Conservation (phyloP, 352 stramenopile genomes). For the Pythium biforme region DNA sequence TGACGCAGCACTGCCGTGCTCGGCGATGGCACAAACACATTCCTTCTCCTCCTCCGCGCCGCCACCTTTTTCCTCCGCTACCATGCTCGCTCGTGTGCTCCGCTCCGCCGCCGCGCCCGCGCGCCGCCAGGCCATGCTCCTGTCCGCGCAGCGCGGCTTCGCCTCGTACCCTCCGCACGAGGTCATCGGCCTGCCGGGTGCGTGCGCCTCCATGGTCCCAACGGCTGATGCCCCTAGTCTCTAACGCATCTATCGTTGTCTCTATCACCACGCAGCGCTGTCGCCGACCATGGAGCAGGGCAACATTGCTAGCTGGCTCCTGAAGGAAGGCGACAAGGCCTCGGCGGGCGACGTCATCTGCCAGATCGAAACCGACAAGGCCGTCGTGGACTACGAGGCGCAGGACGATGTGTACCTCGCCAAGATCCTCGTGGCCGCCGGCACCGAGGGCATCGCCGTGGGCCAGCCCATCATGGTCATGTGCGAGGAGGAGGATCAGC, state of each 20-base stretch:
- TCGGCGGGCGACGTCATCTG: constrained; percentile 93
- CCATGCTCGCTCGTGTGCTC: constrained; percentile 69
- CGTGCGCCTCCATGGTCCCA: too few species aligned
- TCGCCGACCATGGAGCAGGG: constrained; percentile 98
- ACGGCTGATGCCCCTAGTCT: too few species aligned
- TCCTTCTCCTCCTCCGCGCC: not conserved
- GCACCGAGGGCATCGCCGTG: constrained; percentile 88
- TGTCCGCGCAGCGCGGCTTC: constrained; percentile 43
- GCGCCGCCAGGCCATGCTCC: constrained; percentile 37
- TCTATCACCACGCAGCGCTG: constrained; percentile 56
- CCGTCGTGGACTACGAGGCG: constrained; percentile 98
- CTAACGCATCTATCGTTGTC: not conserved
- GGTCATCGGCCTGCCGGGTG: constrained; percentile 76
- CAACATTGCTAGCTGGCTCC: constrained; percentile 94
- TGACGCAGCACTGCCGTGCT: constrained; percentile 8
- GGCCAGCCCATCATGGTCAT: constrained; percentile 96
- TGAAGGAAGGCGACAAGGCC: constrained; percentile 93
- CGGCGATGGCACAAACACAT: constrained; percentile 21
- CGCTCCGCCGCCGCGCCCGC: constrained; percentile 33
- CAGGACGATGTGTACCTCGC: constrained; percentile 96
- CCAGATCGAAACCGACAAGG: constrained; percentile 99
- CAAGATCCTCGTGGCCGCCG: constrained; percentile 94
- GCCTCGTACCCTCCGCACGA: constrained; percentile 77
- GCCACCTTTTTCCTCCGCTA: not conserved
- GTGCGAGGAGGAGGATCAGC: constrained; percentile 86